Evolutionary conservation across 2,329 filamentous ascomycete genomes (phyloP), one percentile per base, ranked within the genome.

Genomic region (Stemphylium lycopersici): DNA sequence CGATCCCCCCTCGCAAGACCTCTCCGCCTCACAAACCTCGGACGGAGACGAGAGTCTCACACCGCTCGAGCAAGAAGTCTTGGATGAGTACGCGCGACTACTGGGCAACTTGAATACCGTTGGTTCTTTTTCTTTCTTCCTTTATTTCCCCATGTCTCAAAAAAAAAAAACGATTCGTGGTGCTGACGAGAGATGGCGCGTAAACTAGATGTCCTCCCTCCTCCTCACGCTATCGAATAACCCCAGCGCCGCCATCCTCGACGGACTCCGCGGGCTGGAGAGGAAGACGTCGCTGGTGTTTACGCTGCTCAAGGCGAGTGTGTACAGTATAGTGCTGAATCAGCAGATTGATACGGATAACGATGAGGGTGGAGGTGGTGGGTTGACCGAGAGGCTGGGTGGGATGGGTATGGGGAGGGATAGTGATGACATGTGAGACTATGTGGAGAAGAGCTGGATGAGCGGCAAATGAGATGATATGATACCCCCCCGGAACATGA

Each of bases 321-420:
- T 99, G 61, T 99, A 99, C 79, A 96, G 90, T 73, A 99, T 99
- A 79, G 93, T 99, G 58, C 77, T 99, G 80, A 93, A 99, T 83
- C 93, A 98, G 83, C 91, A 98, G 83, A 73, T 75, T 59, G 51
- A 54, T 33, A 55, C 61, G 45, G 66, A 72, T 41, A 70, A 72
- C 26, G 63, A 55, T 39, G 58, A 34, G 55, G 48, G 36, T 31
- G 45, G 33, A 55, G 44, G 32, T 65, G 29, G 41, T 2, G 32
- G 53, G 37, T 18, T 29, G 26, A 11, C 26, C 46, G 39, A 43
- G 46, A 40, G 33, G 29, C 13, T 24, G 12, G 16, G 24, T 29
- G 39, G 15, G 2, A n/a, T 31, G 22, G 22, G 34, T 18, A 13
- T 48, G 40, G 45, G 37, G 49, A 20, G 43, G 39, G 15, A 44